Evolutionary conservation across 139 green algal genomes (phyloP).

Genomic region (Auxenochlorella pyrenoidosa): DNA sequence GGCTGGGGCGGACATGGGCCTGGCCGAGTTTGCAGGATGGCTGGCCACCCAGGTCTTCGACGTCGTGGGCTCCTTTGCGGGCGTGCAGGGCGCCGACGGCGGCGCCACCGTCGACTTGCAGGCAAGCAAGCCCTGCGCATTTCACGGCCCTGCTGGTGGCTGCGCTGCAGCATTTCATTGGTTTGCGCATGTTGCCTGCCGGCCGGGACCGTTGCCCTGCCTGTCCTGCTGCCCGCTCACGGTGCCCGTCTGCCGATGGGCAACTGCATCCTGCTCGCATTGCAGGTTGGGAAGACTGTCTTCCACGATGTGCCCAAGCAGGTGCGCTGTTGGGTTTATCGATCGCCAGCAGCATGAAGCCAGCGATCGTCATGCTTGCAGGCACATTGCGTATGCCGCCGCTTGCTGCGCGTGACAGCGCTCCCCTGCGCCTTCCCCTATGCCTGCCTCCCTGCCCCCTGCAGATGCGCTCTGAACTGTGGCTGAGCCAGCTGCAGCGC

Average conservation of each 20-base stretch:
- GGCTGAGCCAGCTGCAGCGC: constrained; percentile 51
- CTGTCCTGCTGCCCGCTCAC: too few relatives aligned
- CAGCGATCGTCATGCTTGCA: too few relatives aligned
- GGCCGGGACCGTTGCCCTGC: too few relatives aligned
- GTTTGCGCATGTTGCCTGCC: too few relatives aligned
- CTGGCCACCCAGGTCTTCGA: constrained; percentile 39
- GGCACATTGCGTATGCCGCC: background rate
- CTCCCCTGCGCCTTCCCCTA: background rate
- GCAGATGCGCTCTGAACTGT: constrained; percentile 51
- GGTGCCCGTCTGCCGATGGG: too few relatives aligned
- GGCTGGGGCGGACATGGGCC: background rate
- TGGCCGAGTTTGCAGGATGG: constrained; percentile 29
- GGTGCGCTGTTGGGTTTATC: background rate
- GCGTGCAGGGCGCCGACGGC: background rate
- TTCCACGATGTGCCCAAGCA: constrained; percentile 42
- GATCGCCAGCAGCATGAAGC: too few relatives aligned
- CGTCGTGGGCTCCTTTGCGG: constrained; percentile 9
- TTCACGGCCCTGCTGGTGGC: too few relatives aligned
- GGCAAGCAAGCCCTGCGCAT: background rate
- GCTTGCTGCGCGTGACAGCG: background rate
- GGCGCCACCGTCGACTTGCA: constrained; percentile 24
- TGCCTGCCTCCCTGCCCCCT: background rate
- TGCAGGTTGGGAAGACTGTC: constrained; percentile 29
- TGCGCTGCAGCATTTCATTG: background rate
- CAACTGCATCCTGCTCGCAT: too few relatives aligned